phyloP scores from a whole-genome alignment of 2,329 filamentous ascomycete species.

The Penicillium capsulatum region DNA sequence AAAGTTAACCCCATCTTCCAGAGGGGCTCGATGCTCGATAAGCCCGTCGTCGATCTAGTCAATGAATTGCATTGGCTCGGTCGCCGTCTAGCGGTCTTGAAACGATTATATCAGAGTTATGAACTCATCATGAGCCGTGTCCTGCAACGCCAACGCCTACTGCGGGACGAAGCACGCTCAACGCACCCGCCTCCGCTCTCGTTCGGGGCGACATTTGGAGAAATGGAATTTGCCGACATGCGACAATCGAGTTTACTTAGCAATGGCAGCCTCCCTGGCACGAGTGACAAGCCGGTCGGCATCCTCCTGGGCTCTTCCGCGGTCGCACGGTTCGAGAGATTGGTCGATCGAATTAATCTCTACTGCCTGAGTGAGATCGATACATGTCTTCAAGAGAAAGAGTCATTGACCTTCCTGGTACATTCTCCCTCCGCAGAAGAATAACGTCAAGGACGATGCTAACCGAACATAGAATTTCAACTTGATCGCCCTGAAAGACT shows the following conservation, averaged over 20 bases:
- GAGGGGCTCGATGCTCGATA: slow-evolving; percentile 54
- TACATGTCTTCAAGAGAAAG: slow-evolving; percentile 64
- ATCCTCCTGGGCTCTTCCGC: slow-evolving; percentile 47
- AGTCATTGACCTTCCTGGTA: slow-evolving; percentile 64
- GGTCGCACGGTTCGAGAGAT: slow-evolving; percentile 55
- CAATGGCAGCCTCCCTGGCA: slow-evolving; percentile 18
- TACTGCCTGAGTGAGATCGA: slow-evolving; percentile 62
- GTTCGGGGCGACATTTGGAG: slow-evolving; percentile 22
- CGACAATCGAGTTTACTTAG: slow-evolving; percentile 28
- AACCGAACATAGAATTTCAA: slow-evolving; percentile 62
- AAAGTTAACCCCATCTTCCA: slow-evolving; percentile 23
- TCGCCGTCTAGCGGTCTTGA: slow-evolving; percentile 57
- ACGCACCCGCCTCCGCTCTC: slow-evolving; percentile 15
- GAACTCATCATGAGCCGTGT: slow-evolving; percentile 60
- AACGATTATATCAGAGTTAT: slow-evolving; percentile 60
- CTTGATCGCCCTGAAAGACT: slow-evolving; percentile 71
- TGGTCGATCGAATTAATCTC: slow-evolving; percentile 58
- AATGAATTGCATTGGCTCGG: slow-evolving; percentile 56
- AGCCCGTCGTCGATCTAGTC: slow-evolving; percentile 45
- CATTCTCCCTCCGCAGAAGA: slow-evolving; percentile 18
- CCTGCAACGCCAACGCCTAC: slow-evolving; percentile 48
- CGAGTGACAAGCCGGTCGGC: slow-evolving; percentile 32
- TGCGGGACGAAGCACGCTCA: slow-evolving; percentile 35
- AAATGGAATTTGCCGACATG: slow-evolving; percentile 40
- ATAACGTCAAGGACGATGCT: slow-evolving; percentile 3